Base-by-base conservation (phyloP, 768 basidiomycete species). In the Mycena crocata region DNA sequence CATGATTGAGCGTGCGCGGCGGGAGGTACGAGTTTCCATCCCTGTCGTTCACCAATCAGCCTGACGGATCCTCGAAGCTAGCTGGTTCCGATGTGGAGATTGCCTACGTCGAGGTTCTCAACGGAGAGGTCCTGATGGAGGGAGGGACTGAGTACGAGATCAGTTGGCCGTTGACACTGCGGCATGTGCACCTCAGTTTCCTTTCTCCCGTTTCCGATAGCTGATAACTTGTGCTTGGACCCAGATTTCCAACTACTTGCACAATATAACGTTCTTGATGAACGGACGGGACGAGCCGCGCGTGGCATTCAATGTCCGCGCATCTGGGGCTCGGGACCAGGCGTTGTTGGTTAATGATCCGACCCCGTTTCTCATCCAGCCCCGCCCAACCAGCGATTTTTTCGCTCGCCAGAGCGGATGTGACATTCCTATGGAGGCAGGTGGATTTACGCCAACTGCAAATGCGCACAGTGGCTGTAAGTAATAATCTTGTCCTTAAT, bases 251-350 rank as follows among this genome's bases (percentile, higher is more conserved):
- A 2, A 4, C 1, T 19, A 37, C 15, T 23, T 67, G 4, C 66
- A 60, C 28, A 46, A 62, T n/a, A 62, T 67, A 48, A 57, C 46
- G 1, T 42, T 62, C 26, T 24, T 67, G 14, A 21, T 67, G 19
- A 67, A 67, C 37, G 60, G 60, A 1, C 60, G 59, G 0, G 60
- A 67, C 56, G 66, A 62, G 28, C 59, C 66, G 13, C 66, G 60
- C 19, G 39, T 67, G 0, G 60, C 45, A 17, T 67, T 57, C 34
- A 37, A 67, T 24, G 50, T 26, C 39, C 66, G 60, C 2, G 55
- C 40, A 4, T 42, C 56, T 8, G n/a, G 24, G 10, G 39, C 66
- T 4, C 37, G 21, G 0, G 28, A 45, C n/a, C 1, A 5, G 2
- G 61, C 61, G 8, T 34, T 62, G 0, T 5, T 23, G 12, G 30